Conservation (phyloP, 2,329 filamentous ascomycete genomes). For the Lasiodiplodia theobromae region DNA sequence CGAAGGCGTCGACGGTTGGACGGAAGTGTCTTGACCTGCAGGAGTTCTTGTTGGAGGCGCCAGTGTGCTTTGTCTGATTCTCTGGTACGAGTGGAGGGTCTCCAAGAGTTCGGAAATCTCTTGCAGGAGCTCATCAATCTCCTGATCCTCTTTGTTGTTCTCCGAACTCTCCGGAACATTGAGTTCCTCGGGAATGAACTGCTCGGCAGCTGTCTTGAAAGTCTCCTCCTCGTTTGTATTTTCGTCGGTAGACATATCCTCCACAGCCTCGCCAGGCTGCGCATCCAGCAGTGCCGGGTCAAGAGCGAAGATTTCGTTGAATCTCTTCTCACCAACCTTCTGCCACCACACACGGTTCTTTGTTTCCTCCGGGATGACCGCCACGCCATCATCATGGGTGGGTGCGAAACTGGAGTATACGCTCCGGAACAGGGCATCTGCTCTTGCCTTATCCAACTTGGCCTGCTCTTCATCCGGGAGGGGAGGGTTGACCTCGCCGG, state of each 20-base stretch:
- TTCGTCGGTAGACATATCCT: constrained; percentile 42
- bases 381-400: constrained; percentile 74
- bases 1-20: constrained; percentile 67
- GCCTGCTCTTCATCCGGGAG: constrained; percentile 48
- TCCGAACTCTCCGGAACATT: constrained; percentile 36
- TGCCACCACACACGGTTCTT: constrained; percentile 80
- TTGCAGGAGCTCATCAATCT: constrained; percentile 72
- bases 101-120: constrained; percentile 79
- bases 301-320: constrained; percentile 68
- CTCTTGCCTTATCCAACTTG: constrained; percentile 65
- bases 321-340: constrained; percentile 69
- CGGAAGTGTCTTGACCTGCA: constrained; percentile 12
- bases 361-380: constrained; percentile 71
- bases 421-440: constrained; percentile 77
- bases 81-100: constrained; percentile 78
- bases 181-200: constrained; percentile 42
- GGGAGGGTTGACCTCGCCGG: constrained; percentile 65
- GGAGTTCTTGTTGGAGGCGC: constrained; percentile 43
- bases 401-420: constrained; percentile 84
- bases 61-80: constrained; percentile 76
- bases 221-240: constrained; percentile 44
- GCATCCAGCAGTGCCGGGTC: constrained; percentile 51
- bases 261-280: constrained; percentile 29
- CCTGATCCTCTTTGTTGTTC: constrained; percentile 53
- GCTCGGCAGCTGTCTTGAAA: constrained; percentile 49